phyloP scores from a whole-genome alignment of 2,329 filamentous ascomycete genomes.

The Pseudocercospora cruenta region DNA sequence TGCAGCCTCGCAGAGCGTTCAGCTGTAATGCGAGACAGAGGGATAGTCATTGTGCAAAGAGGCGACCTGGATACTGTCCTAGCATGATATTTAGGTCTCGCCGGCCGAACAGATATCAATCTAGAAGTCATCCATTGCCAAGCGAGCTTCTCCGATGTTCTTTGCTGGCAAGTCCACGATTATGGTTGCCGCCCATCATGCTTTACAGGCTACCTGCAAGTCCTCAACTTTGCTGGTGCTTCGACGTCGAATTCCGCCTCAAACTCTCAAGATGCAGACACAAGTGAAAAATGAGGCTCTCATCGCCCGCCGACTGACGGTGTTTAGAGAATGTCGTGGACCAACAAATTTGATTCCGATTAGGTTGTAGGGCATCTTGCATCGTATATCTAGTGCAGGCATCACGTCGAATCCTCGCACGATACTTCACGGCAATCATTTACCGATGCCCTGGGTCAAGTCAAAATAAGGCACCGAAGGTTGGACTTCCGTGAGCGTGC shows the following conservation, averaged over 20 bases:
- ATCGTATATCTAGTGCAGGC: background rate
- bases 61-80: background rate
- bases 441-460: background rate
- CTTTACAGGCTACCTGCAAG: background rate
- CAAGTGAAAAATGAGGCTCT: background rate
- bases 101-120: background rate
- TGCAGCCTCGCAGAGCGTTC: background rate
- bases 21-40: background rate
- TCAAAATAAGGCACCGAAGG: background rate
- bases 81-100: background rate
- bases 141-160: background rate
- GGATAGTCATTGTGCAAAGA: no score
- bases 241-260: no score
- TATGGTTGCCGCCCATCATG: background rate
- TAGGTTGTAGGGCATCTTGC: background rate
- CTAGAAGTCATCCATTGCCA: background rate
- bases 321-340: background rate
- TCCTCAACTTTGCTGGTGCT: background rate
- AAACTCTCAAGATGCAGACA: background rate
- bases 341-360: background rate
- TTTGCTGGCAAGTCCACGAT: background rate
- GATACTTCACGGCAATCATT: slow-evolving; percentile 6
- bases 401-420: background rate
- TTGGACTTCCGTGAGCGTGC: background rate
- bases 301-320: background rate